Conservation (phyloP, 2,329 filamentous ascomycete genomes). For the Calonectria pauciramosa region DNA sequence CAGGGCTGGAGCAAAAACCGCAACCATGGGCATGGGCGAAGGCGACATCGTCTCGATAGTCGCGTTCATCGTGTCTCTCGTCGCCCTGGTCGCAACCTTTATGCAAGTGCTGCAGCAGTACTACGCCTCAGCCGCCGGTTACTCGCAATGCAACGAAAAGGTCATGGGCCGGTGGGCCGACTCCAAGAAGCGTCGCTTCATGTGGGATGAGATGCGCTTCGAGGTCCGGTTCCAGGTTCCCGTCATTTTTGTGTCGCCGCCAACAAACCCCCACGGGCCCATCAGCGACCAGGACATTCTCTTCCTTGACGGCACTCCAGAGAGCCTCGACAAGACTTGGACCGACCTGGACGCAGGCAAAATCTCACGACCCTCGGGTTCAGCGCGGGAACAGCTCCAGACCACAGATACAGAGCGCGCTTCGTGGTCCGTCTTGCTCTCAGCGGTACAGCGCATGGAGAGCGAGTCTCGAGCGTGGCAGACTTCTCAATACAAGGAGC, state of each 20-base stretch:
- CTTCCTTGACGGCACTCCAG: slow-evolving; percentile 54
- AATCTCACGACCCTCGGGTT: not conserved
- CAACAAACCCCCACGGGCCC: slow-evolving; percentile 56
- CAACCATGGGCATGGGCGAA: slow-evolving; percentile 41
- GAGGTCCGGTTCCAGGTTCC: slow-evolving; percentile 64
- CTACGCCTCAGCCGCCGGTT: slow-evolving; percentile 63
- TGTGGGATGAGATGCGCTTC: slow-evolving; percentile 60
- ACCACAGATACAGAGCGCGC: slow-evolving; percentile 70
- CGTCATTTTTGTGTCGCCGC: slow-evolving; percentile 64
- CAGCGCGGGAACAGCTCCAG: slow-evolving; percentile 57
- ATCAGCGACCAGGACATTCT: slow-evolving; percentile 48
- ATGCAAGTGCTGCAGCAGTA: slow-evolving; percentile 66
- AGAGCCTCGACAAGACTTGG: slow-evolving; percentile 54
- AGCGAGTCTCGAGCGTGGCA: slow-evolving; percentile 63
- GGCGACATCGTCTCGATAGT: slow-evolving; percentile 55
- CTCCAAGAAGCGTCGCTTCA: slow-evolving; percentile 57
- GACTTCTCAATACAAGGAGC: slow-evolving; percentile 45
- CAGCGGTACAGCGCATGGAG: slow-evolving; percentile 65
- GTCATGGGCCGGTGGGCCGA: slow-evolving; percentile 63
- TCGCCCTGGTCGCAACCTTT: slow-evolving; percentile 60
- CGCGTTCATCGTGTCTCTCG: slow-evolving; percentile 62
- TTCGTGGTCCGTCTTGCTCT: slow-evolving; percentile 67
- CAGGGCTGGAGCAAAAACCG: not conserved
- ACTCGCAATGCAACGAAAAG: slow-evolving; percentile 61
- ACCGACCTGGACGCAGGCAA: slow-evolving; percentile 4